Base-by-base conservation (phyloP, 371 early-diverging fungal species). In the Mucor piriformis region DNA sequence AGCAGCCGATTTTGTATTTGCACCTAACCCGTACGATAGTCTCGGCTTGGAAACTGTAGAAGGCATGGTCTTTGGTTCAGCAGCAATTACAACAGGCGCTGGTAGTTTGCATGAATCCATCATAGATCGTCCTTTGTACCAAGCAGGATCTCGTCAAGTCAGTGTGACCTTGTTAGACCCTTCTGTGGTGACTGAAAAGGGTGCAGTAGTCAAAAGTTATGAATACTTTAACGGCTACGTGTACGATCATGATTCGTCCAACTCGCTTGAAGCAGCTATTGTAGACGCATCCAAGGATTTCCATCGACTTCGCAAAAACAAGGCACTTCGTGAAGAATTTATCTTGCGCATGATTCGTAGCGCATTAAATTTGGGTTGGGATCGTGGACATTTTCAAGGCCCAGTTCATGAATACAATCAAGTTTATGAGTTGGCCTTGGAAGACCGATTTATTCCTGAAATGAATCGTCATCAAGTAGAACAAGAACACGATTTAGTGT, bases 1-100 rank as follows among this genome's bases (percentile, higher is more conserved):
- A 3, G 86, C 88, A 6, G 84, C 88, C n/a, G 88, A 88, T 67
- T 80, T 85, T 55, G 63, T 78, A 0, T 70, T 85, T 57, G 81
- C 83, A 3, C 86, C 88, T 1, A 79, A 81, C 11, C 47, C 76
- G 33, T 79, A 79, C 49, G 79, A 76, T 42, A 38, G 43, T 16
- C 76, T 79, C 61, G 84, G 83, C 0, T 57, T 82, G 2, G 76
- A 81, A 6, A 80, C 84, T 11, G 83, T 77, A 0, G 84, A 86
- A 50, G 88, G 85, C 3, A 64, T 88, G 43, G 52, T 86, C 20
- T 88, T 85, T 69, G 88, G 88, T 32, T 67, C 84, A 1, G 71
- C 83, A 15, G 76, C 83, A 5, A 81, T 88, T 29, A 81, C 85
- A 0, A 78, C 81, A 0, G 82, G 84, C 29, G 79, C 76, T 12